Conservation (phyloP, 495 filamentous ascomycete species). For the Emericellopsis terricola region DNA sequence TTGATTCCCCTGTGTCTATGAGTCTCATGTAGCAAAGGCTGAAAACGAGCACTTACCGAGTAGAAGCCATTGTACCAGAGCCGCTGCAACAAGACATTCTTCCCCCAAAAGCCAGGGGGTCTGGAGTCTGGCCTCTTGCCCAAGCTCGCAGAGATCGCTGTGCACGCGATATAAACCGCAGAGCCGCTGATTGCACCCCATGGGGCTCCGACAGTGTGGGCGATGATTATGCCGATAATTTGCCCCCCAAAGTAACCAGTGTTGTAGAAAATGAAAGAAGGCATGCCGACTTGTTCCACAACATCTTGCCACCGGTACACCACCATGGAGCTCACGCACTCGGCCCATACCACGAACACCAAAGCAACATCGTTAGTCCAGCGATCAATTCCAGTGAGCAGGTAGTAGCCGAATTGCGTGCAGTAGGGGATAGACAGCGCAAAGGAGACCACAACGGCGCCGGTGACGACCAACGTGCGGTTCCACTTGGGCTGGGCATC, state of each 20-base stretch:
- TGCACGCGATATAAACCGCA: slow-evolving; percentile 3
- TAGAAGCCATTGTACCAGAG: slow-evolving; percentile 5
- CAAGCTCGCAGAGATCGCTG: slow-evolving; percentile 5
- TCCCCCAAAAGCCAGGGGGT: slow-evolving; percentile 15
- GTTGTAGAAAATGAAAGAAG: slow-evolving; percentile 15
- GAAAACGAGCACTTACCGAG: slow-evolving; percentile 3
- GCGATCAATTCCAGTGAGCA: slow-evolving; percentile 4
- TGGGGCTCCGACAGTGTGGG: slow-evolving; percentile 10
- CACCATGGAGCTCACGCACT: slow-evolving; percentile 2
- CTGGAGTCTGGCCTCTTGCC: slow-evolving; percentile 8
- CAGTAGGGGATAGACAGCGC: slow-evolving; percentile 4
- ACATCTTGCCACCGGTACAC: slow-evolving; percentile 11
- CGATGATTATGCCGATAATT: slow-evolving; percentile 15
- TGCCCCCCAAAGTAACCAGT: slow-evolving; percentile 18
- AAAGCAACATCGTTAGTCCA: slow-evolving; percentile 4
- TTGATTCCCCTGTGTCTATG: slow-evolving; percentile 3
- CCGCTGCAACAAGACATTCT: slow-evolving; percentile 7
- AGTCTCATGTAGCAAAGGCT: not conserved
- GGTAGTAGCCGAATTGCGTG: slow-evolving; percentile 6
- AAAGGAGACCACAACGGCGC: slow-evolving; percentile 4
- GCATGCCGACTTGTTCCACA: slow-evolving; percentile 11
- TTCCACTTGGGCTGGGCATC: slow-evolving; percentile 2
- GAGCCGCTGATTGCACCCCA: slow-evolving; percentile 15
- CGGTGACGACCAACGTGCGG: slow-evolving; percentile 4
- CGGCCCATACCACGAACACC: slow-evolving; percentile 5